Evolutionary conservation across 306 rosid species (phyloP).

Genomic region (Gleditsia sinensis): DNA sequence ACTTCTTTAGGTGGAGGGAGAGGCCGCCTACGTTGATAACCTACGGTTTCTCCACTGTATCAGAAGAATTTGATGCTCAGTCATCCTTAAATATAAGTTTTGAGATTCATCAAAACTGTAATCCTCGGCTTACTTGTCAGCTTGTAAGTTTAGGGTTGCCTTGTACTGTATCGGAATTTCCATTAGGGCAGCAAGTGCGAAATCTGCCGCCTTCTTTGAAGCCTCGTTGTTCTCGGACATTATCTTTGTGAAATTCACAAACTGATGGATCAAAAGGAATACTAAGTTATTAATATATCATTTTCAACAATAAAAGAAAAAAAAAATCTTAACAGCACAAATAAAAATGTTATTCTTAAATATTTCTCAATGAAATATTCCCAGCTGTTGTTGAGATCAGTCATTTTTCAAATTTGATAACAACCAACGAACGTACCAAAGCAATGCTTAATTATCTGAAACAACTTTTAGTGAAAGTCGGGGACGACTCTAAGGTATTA

Average conservation of each 20-base stretch:
- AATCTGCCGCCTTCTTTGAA: constrained; percentile 84
- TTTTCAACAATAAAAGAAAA: background rate
- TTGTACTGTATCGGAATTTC: constrained; percentile 88
- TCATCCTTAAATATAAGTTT: constrained; percentile 8
- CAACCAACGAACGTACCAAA: background rate
- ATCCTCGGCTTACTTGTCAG: constrained; percentile 50
- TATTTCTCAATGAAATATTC: background rate
- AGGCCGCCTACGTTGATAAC: constrained; percentile 50
- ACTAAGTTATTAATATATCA: constrained; percentile 1
- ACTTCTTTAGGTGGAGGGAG: constrained; percentile 86
- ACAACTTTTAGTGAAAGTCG: background rate
- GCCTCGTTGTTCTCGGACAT: constrained; percentile 76
- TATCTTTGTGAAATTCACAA: constrained; percentile 91
- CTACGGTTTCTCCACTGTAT: constrained; percentile 52
- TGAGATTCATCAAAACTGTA: background rate
- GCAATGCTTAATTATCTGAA: constrained; percentile 16
- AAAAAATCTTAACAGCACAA: background rate
- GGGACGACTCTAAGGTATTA: background rate
- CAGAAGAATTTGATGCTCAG: constrained; percentile 19
- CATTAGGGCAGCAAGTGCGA: constrained; percentile 98
- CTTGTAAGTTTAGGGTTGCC: constrained; percentile 60
- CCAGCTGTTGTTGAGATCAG: background rate
- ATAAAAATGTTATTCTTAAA: background rate
- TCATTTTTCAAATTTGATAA: background rate
- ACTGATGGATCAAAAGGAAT: constrained; percentile 48